Percentiles rank a stretch among this genome's conserved stretches.
phyloP scores from a whole-genome alignment of 768 basidiomycete genomes.

The Auricularia heimuer region DNA sequence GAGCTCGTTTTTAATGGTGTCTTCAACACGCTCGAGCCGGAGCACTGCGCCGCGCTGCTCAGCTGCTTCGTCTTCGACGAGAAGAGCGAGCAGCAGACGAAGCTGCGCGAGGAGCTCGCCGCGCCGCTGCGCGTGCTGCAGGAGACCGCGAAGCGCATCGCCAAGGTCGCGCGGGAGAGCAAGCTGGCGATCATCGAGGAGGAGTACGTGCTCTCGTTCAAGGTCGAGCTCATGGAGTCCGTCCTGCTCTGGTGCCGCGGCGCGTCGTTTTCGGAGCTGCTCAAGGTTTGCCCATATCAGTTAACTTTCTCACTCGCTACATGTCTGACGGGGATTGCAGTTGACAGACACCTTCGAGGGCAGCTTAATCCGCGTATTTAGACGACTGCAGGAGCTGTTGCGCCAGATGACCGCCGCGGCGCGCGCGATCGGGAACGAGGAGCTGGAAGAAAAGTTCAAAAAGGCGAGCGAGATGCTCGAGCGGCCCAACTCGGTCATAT shows the following conservation, averaged over 20 bases:
- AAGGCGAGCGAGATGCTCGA: conserved; percentile 88
- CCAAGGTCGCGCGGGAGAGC: conserved; percentile 92
- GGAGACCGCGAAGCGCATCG: conserved; percentile 89
- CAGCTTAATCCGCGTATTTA: conserved; percentile 90
- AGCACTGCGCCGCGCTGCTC: conserved; percentile 87
- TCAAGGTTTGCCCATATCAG: conserved; percentile 79
- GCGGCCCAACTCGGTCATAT: conserved; percentile 87
- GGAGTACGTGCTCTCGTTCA: conserved; percentile 93
- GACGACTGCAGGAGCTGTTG: conserved; percentile 85
- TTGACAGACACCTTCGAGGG: conserved; percentile 96
- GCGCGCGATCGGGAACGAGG: conserved; percentile 92
- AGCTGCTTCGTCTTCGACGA: conserved; percentile 98
- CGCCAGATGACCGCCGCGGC: conserved; percentile 94
- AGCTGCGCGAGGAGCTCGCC: conserved; percentile 87
- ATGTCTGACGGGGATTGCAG: conserved; percentile 29
- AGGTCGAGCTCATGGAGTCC: conserved; percentile 97
- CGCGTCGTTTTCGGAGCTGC: conserved; percentile 89
- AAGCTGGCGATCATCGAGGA: conserved; percentile 85
- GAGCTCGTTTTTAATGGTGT: conserved; percentile 96
- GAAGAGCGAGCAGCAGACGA: conserved; percentile 85
- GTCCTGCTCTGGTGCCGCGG: conserved; percentile 98
- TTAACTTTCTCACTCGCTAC: neutral
- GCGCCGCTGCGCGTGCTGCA: conserved; percentile 91
- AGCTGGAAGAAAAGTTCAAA: conserved; percentile 89
- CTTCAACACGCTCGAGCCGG: conserved; percentile 83